These are phyloP conservation scores for Phragmites australis DNA, from an alignment of 176 grass and related monocot genomes.

Conservation along the genomic window DNA sequence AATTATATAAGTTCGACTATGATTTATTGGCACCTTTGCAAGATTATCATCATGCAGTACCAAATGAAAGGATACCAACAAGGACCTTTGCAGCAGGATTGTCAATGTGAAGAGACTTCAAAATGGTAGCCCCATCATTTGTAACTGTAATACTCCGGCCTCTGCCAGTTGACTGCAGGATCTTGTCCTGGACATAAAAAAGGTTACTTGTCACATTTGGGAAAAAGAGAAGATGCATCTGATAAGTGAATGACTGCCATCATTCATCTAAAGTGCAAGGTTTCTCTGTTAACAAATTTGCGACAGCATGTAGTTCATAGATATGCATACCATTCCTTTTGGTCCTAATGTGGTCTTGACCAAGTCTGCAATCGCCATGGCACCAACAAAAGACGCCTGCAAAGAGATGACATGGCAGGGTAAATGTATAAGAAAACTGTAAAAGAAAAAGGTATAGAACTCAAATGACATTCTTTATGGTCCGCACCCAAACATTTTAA, in stretches of 20 bases:
- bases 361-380: constrained; percentile 81
- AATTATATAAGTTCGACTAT: not conserved
- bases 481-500: not conserved
- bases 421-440: not conserved
- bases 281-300: not conserved
- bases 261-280: not conserved
- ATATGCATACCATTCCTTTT: constrained; percentile 84
- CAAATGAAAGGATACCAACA: constrained; percentile 83
- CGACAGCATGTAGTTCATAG: not conserved
- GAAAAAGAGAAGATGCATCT: not conserved
- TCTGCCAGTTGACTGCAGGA: constrained; percentile 90
- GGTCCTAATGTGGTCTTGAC: constrained; percentile 92
- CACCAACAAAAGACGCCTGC: constrained; percentile 84
- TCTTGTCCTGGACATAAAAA: constrained; percentile 69
- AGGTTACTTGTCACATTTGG: not conserved
- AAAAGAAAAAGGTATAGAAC: not conserved
- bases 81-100: constrained; percentile 96
- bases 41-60: not conserved
- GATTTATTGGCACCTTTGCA: not conserved
- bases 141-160: constrained; percentile 80
- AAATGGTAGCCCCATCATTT: constrained; percentile 95
- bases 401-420: not conserved
- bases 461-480: not conserved
- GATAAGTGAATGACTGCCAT: not conserved
- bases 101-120: constrained; percentile 96